Conservation (phyloP, 2,329 filamentous ascomycete genomes). For the Venturia nashicola region DNA sequence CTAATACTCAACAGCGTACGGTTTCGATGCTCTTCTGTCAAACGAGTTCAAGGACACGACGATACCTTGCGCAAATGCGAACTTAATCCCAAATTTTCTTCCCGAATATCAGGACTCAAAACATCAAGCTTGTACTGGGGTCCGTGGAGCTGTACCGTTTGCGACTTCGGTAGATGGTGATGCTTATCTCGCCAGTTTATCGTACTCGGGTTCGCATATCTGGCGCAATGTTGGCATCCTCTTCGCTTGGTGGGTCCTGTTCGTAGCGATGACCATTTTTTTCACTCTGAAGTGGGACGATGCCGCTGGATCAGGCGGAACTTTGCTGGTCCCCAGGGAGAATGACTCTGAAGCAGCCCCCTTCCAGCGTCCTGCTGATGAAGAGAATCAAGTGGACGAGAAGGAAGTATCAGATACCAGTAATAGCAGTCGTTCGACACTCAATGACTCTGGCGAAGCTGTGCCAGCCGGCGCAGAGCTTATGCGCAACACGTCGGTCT, state of each 20-base stretch:
- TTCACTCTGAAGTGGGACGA: not conserved
- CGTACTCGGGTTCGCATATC: constrained; percentile 44
- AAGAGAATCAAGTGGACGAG: constrained; percentile 26
- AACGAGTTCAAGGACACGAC: constrained; percentile 46
- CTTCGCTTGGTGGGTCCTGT: constrained; percentile 10
- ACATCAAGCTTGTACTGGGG: constrained; percentile 20
- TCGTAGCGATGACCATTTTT: not conserved
- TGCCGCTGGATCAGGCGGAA: not conserved
- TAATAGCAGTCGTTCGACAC: not conserved
- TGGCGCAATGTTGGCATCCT: constrained; percentile 30
- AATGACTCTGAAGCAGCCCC: not conserved
- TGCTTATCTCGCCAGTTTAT: constrained; percentile 41
- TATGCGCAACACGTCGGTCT: constrained; percentile 37
- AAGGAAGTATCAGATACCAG: not conserved
- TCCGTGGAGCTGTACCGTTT: constrained; percentile 40
- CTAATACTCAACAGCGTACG: constrained; percentile 18
- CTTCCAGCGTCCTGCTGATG: constrained; percentile 34
- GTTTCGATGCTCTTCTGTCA: constrained; percentile 24
- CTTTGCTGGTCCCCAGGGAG: not conserved
- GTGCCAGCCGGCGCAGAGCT: not conserved
- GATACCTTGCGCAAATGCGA: constrained; percentile 43
- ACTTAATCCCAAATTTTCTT: constrained; percentile 47
- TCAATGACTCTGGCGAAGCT: not conserved
- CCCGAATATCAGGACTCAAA: constrained; percentile 39
- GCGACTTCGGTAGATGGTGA: constrained; percentile 46